Evolutionary conservation across 345 rosid species (phyloP).

Genomic region (Populus pruinosa): DNA sequence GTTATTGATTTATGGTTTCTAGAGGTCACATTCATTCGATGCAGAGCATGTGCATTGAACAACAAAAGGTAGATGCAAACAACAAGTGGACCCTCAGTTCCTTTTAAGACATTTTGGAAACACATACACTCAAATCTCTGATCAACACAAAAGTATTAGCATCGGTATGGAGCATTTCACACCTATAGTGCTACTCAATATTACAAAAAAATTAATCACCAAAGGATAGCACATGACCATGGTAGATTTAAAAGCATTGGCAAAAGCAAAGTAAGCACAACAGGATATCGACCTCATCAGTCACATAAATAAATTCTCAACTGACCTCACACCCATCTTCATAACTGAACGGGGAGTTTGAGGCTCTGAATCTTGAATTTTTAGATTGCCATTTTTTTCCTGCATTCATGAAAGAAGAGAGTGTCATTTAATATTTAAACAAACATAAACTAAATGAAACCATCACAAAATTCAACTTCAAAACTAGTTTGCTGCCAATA

Average conservation of each 20-base stretch:
- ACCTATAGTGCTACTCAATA: neutral
- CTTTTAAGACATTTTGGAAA: neutral
- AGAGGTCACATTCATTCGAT: neutral
- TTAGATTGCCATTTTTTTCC: constrained; percentile 83
- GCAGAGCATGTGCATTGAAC: neutral
- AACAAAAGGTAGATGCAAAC: neutral
- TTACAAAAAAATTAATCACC: neutral
- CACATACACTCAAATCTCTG: neutral
- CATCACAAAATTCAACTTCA: neutral
- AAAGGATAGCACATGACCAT: neutral
- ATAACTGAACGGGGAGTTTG: constrained; percentile 83
- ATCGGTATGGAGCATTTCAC: neutral
- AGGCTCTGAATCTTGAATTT: constrained; percentile 91
- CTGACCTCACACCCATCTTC: constrained; percentile 81
- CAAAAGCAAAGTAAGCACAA: neutral
- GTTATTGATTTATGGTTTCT: neutral
- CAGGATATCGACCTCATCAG: too few species aligned
- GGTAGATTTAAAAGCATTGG: constrained; percentile 1
- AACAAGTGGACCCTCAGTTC: neutral
- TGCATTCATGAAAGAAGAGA: constrained; percentile 32
- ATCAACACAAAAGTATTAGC: neutral
- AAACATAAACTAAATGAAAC: neutral
- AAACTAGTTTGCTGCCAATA: neutral
- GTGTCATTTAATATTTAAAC: neutral
- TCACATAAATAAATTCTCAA: neutral